These are phyloP conservation scores for Nothopassalora personata DNA, from an alignment of 2,329 filamentous ascomycete genomes.

Conservation along the genomic window DNA sequence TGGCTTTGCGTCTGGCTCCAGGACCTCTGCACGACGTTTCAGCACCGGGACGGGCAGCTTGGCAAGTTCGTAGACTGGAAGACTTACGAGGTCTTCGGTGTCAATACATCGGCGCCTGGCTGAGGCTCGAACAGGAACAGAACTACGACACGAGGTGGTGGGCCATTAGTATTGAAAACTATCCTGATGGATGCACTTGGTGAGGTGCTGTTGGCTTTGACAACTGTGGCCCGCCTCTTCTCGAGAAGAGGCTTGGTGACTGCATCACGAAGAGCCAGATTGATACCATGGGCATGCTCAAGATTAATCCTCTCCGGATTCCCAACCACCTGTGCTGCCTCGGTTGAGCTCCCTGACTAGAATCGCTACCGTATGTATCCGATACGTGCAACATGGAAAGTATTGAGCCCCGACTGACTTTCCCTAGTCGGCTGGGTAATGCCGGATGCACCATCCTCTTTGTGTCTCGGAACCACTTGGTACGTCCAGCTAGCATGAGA, in stretches of 20 bases:
- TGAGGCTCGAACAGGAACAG: constrained; percentile 13
- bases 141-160: constrained; percentile 13
- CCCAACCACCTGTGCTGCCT: constrained; percentile 37
- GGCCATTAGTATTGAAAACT: constrained; percentile 3
- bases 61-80: constrained; percentile 20
- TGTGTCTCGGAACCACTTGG: too few species aligned
- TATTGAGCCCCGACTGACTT: too few species aligned
- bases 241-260: too few species aligned
- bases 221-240: constrained; percentile 15
- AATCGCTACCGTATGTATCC: constrained; percentile 25
- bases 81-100: constrained; percentile 21
- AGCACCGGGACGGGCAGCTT: too few species aligned
- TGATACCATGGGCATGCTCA: constrained; percentile 32
- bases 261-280: too few species aligned
- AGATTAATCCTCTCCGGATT: constrained; percentile 34
- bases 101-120: constrained; percentile 20
- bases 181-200: constrained; percentile 33
- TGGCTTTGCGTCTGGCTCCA: too few species aligned
- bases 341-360: constrained; percentile 33
- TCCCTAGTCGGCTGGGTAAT: too few species aligned
- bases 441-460: too few species aligned
- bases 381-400: constrained; percentile 9
- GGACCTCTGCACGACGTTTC: too few species aligned
- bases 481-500: too few species aligned
- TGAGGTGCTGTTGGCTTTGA: constrained; percentile 29